A percentile compares a stretch with the other conserved stretches of the same genome.
phyloP scores from a whole-genome alignment of 73 alveolate species.

The Tetrahymena borealis region DNA sequence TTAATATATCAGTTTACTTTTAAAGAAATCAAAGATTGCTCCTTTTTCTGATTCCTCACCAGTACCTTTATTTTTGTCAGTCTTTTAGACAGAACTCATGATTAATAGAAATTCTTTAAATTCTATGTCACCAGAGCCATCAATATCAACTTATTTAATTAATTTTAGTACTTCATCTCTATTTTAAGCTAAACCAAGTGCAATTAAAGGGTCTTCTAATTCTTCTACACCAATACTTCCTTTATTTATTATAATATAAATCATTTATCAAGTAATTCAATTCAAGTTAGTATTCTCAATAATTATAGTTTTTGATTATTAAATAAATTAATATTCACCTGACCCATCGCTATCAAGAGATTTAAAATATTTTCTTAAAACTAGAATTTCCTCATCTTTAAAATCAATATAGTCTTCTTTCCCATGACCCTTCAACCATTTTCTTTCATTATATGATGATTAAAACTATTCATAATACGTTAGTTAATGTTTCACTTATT shows the following conservation, averaged over 20 bases:
- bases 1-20: constrained; percentile 32
- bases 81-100: constrained; percentile 67
- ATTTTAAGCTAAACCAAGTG: constrained; percentile 82
- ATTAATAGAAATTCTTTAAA: constrained; percentile 83
- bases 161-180: constrained; percentile 76
- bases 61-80: constrained; percentile 28
- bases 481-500: too few relatives aligned
- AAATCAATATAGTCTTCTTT: constrained; percentile 52
- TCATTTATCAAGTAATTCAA: neutral
- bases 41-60: constrained; percentile 33
- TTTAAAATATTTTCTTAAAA: constrained; percentile 58
- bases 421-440: constrained; percentile 67
- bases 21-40: constrained; percentile 52
- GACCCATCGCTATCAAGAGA: constrained; percentile 78
- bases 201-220: constrained; percentile 87
- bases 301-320: neutral
- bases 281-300: neutral
- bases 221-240: constrained; percentile 83
- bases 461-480: constrained; percentile 15
- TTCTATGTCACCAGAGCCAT: constrained; percentile 78
- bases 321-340: constrained; percentile 9
- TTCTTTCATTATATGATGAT: constrained; percentile 50
- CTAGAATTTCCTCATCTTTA: constrained; percentile 40
- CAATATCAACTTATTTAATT: constrained; percentile 77
- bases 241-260: neutral